Evolutionary conservation across 2,329 filamentous ascomycete genomes (phyloP).

Genomic region (Pseudohalonectria lignicola): DNA sequence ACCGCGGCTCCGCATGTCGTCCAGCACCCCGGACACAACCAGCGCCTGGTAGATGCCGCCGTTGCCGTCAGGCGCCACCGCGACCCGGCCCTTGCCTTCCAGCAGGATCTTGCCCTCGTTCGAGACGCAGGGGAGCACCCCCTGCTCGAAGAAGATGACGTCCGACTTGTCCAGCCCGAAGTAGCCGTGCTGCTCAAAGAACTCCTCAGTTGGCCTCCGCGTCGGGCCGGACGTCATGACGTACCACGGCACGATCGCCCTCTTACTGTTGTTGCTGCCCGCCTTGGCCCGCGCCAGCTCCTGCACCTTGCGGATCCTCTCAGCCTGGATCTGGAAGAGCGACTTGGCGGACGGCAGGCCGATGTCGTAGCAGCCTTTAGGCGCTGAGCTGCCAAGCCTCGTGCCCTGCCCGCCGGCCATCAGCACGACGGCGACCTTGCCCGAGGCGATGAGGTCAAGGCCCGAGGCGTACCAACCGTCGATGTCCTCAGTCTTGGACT

Average conservation of each 20-base stretch:
- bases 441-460: constrained; percentile 67
- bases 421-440: constrained; percentile 75
- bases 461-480: constrained; percentile 75
- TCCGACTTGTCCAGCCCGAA: constrained; percentile 83
- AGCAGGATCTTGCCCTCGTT: constrained; percentile 96
- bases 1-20: constrained; percentile 80
- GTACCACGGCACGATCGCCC: constrained; percentile 82
- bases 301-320: constrained; percentile 83
- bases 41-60: constrained; percentile 94
- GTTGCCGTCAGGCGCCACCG: constrained; percentile 94
- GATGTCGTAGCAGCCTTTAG: constrained; percentile 97
- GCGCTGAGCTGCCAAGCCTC: constrained; percentile 82
- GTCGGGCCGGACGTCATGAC: constrained; percentile 99
- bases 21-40: constrained; percentile 65
- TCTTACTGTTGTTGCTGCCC: constrained; percentile 34
- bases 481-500: constrained; percentile 70
- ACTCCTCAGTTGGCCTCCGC: constrained; percentile 79
- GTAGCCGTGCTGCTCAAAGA: constrained; percentile 81
- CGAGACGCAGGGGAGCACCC: constrained; percentile 90
- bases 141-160: constrained; percentile 91
- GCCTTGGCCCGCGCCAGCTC: constrained; percentile 64
- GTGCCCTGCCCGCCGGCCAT: constrained; percentile 98
- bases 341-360: constrained; percentile 87
- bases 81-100: constrained; percentile 81
- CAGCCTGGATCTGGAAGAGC: constrained; percentile 94